Conservation (phyloP, 1,139 yeast species). For the Pneumocystis carinii region DNA sequence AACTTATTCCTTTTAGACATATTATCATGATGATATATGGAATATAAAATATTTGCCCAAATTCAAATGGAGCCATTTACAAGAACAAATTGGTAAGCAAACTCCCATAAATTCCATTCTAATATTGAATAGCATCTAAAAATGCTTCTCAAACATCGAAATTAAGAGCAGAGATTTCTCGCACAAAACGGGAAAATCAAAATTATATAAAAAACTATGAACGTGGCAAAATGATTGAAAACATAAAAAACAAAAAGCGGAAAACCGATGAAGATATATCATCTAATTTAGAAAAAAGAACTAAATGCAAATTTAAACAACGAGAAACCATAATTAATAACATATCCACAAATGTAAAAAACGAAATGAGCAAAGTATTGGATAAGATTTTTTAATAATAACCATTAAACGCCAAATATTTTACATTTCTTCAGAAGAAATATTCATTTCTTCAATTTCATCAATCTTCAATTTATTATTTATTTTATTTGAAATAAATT, state of each 20-base stretch:
- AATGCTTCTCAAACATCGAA: constrained; percentile 79
- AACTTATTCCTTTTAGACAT: constrained; percentile 19
- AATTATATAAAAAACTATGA: constrained; percentile 73
- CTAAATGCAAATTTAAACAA: background rate
- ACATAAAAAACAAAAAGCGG: constrained; percentile 37
- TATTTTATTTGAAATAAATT: background rate
- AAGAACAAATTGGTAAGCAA: constrained; percentile 45
- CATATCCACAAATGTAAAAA: background rate
- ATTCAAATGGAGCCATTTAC: constrained; percentile 88
- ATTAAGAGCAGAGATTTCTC: constrained; percentile 73
- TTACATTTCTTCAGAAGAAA: background rate
- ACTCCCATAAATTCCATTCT: background rate
- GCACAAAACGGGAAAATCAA: constrained; percentile 75
- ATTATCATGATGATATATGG: constrained; percentile 85
- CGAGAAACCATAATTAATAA: background rate
- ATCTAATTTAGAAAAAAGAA: background rate
- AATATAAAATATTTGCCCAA: constrained; percentile 79
- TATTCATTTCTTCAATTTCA: background rate
- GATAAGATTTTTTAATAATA: background rate
- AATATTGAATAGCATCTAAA: constrained; percentile 51
- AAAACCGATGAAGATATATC: background rate
- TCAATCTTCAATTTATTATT: background rate
- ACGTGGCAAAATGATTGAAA: constrained; percentile 62
- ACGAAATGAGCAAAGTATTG: background rate
- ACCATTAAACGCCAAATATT: background rate